These are phyloP conservation scores for Prunus davidiana DNA, from an alignment of 306 rosid genomes.

Conservation along the genomic window DNA sequence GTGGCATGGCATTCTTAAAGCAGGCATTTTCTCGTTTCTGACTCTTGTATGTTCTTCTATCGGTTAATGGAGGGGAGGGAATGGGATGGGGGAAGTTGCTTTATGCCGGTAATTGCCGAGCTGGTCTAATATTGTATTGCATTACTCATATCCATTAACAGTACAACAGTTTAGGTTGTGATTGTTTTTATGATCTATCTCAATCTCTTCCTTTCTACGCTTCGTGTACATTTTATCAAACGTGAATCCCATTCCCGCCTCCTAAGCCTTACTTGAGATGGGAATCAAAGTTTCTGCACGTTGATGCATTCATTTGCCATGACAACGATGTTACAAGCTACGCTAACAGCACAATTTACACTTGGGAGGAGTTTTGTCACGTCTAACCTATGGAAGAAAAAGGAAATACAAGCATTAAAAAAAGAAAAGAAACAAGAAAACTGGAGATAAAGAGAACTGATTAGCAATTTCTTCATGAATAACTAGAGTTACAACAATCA, in stretches of 20 bases:
- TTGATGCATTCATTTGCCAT: neutral
- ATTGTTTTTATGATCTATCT: neutral
- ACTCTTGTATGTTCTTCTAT: neutral
- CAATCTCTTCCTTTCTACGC: neutral
- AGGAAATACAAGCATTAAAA: neutral
- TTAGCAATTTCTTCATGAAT: conserved; percentile 4
- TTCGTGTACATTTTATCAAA: no score
- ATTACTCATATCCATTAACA: no score
- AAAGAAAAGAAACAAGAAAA: neutral
- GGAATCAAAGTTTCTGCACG: no score
- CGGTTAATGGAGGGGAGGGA: neutral
- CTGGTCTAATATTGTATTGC: neutral
- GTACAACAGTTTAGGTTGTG: neutral
- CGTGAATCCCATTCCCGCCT: no score
- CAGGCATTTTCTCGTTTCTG: conserved; percentile 24
- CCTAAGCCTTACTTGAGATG: no score
- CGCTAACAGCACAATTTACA: no score
- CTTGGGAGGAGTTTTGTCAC: no score
- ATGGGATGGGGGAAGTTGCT: neutral
- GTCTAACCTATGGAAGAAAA: neutral
- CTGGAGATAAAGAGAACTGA: neutral
- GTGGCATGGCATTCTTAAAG: conserved; percentile 4
- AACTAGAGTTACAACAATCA: conserved; percentile 1
- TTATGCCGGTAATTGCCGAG: neutral
- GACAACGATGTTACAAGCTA: neutral